Evolutionary conservation across 805 yeast genomes (phyloP).

Genomic region (Suhomyces vadensis): DNA sequence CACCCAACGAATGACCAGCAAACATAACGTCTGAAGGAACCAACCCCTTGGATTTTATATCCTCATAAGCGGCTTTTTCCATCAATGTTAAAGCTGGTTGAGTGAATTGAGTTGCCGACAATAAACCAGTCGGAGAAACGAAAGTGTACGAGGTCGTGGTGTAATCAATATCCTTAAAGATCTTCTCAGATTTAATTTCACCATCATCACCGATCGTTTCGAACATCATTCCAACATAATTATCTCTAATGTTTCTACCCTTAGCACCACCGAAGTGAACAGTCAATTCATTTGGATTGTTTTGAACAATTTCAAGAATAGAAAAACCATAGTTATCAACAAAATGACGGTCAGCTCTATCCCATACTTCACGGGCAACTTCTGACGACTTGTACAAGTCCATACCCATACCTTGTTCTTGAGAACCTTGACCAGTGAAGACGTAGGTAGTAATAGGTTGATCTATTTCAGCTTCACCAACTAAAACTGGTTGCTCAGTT

Average conservation of each 20-base stretch:
- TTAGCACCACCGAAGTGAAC: constrained; percentile 97
- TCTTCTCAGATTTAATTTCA: constrained; percentile 82
- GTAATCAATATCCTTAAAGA: constrained; percentile 87
- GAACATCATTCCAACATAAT: constrained; percentile 95
- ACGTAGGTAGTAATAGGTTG: constrained; percentile 97
- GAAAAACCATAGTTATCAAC: constrained; percentile 95
- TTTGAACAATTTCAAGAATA: constrained; percentile 89
- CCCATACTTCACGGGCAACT: constrained; percentile 96
- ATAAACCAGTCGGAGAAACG: constrained; percentile 88
- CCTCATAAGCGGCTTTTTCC: constrained; percentile 99
- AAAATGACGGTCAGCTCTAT: constrained; percentile 93
- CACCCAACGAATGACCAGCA: constrained; percentile 99
- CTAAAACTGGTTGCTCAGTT: constrained; percentile 72
- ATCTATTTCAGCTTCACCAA: constrained; percentile 98
- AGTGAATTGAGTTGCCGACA: constrained; percentile 97
- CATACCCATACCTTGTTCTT: constrained; percentile 99
- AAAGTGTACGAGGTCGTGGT: constrained; percentile 83
- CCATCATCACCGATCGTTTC: constrained; percentile 91
- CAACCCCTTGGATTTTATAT: constrained; percentile 92
- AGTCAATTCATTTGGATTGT: constrained; percentile 93
- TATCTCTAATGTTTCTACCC: constrained; percentile 92
- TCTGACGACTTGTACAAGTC: constrained; percentile 87
- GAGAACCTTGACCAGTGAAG: constrained; percentile 99
- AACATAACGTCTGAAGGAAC: constrained; percentile 91
- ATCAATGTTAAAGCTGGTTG: constrained; percentile 98